Evolutionary conservation across 2,329 filamentous ascomycete genomes (phyloP).

Genomic region (Orbilia blumenaviensis): DNA sequence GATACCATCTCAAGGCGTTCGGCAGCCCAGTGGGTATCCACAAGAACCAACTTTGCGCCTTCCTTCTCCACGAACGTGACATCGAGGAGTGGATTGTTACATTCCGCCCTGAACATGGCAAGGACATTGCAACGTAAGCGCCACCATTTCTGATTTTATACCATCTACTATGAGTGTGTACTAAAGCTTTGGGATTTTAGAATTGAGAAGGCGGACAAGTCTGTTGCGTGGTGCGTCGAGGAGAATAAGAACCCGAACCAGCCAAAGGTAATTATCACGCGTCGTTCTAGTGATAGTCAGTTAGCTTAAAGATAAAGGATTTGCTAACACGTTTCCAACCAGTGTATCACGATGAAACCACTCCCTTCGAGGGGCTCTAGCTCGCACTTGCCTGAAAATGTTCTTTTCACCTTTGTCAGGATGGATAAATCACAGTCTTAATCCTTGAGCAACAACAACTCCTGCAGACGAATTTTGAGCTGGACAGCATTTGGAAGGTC

Average conservation of each 20-base stretch:
- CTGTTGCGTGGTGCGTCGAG: background rate
- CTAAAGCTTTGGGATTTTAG: background rate
- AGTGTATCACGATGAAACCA: background rate
- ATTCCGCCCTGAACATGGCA: background rate
- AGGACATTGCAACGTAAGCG: slow-evolving; percentile 1
- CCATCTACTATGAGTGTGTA: background rate
- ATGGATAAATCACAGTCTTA: no score
- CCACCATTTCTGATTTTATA: background rate
- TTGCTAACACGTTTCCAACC: background rate
- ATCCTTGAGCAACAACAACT: no score
- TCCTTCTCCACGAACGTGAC: background rate
- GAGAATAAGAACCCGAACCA: background rate
- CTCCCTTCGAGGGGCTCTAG: background rate
- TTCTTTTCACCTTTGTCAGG: background rate
- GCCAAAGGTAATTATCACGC: background rate
- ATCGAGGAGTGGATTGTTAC: slow-evolving; percentile 7
- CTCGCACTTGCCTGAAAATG: background rate
- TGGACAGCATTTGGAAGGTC: no score
- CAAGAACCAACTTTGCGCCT: background rate
- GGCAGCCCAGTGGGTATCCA: background rate
- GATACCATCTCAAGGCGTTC: background rate
- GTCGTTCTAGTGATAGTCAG: background rate
- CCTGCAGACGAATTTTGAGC: no score
- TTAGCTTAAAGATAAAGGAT: background rate
- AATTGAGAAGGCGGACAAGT: background rate